These are phyloP conservation scores for Ophiocordyceps camponoti-rufipedis DNA, from an alignment of 2,329 filamentous ascomycete species.

Conservation along the genomic window DNA sequence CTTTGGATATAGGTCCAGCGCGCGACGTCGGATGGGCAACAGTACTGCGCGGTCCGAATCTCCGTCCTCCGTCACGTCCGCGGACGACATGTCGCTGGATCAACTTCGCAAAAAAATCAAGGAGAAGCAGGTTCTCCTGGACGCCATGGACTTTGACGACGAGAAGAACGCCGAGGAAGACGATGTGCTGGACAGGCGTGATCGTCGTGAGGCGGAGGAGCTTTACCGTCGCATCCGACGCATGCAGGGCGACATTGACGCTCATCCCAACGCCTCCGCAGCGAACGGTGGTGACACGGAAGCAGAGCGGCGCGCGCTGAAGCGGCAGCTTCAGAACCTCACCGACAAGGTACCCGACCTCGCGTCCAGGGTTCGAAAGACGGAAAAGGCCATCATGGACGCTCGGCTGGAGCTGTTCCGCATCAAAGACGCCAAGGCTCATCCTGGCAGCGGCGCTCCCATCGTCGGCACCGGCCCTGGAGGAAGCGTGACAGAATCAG, in stretches of 20 bases:
- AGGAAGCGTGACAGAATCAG: conserved; percentile 76
- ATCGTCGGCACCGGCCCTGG: conserved; percentile 90
- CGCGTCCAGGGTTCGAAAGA: conserved; percentile 77
- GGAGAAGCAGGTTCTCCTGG: conserved; percentile 84
- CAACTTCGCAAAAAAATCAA: conserved; percentile 83
- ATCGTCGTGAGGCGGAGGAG: conserved; percentile 83
- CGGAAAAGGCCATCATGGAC: conserved; percentile 85
- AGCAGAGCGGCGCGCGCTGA: conserved; percentile 69
- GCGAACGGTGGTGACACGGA: conserved; percentile 58
- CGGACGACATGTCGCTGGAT: conserved; percentile 70
- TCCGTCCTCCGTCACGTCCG: conserved; percentile 48
- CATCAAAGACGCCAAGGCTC: conserved; percentile 77
- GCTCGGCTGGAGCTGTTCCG: conserved; percentile 85
- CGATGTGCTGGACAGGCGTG: conserved; percentile 74
- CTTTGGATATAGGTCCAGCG: conserved; percentile 83
- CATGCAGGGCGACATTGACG: conserved; percentile 87
- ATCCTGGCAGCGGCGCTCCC: conserved; percentile 61
- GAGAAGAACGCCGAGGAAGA: conserved; percentile 83
- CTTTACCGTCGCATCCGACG: conserved; percentile 82
- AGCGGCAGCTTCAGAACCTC: conserved; percentile 73
- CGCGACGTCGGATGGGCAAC: conserved; percentile 66
- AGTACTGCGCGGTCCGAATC: conserved; percentile 68
- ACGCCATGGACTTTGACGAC: conserved; percentile 92
- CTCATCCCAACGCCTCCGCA: conserved; percentile 59
- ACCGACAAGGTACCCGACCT: conserved; percentile 83